A percentile compares a stretch with the other conserved stretches of the same genome.
phyloP scores from a whole-genome alignment of 2,329 filamentous ascomycete species.

The Colletotrichum sp. region DNA sequence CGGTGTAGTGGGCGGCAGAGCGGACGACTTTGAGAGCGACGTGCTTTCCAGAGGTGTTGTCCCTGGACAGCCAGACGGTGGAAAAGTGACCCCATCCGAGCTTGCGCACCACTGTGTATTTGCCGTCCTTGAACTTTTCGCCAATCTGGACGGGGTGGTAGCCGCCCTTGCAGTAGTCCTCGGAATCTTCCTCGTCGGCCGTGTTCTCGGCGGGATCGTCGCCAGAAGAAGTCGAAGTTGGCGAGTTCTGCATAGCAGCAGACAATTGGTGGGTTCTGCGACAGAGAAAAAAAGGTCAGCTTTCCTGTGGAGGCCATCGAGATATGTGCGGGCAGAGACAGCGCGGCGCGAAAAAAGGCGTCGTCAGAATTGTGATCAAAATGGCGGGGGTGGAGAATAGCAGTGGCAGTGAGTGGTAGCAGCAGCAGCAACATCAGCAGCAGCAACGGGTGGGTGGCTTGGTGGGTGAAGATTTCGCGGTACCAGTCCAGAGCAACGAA shows the following conservation, averaged over 20 bases:
- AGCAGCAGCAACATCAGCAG: neutral
- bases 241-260: constrained; percentile 69
- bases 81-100: constrained; percentile 98
- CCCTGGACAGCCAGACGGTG: constrained; percentile 86
- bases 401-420: neutral
- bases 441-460: neutral
- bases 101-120: constrained; percentile 95
- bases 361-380: neutral
- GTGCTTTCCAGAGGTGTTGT: constrained; percentile 89
- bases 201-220: constrained; percentile 90
- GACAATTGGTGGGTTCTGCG: constrained; percentile 61
- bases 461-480: constrained; percentile 16
- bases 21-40: constrained; percentile 98
- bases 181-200: constrained; percentile 96
- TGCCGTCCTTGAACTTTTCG: constrained; percentile 96
- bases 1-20: constrained; percentile 97
- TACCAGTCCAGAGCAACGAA: neutral
- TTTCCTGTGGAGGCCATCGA: neutral
- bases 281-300: constrained; percentile 23
- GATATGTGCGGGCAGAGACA: neutral
- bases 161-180: constrained; percentile 99
- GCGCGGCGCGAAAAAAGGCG: neutral
- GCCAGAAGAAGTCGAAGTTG: constrained; percentile 76
- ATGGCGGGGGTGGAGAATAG: constrained; percentile 18
- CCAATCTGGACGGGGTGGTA: constrained; percentile 96